phyloP scores from a whole-genome alignment of 768 basidiomycete genomes.

The Termitomyces sp. region DNA sequence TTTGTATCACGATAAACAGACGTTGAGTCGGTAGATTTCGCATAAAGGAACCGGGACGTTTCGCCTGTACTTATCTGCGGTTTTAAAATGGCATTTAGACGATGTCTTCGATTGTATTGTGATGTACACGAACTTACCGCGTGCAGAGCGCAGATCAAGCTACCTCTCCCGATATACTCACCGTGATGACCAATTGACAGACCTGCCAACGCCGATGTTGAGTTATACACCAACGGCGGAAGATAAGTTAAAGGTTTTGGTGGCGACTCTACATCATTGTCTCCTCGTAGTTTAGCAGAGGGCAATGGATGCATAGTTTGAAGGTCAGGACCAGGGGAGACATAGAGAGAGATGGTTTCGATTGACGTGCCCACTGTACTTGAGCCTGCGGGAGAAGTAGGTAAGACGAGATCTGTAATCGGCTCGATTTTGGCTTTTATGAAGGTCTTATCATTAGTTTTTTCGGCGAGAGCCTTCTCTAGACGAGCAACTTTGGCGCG shows the following conservation, averaged over 20 bases:
- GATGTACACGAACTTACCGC: slow-evolving; percentile 28
- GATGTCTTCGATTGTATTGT: neutral
- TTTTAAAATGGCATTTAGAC: neutral
- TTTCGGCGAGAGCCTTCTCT: slow-evolving; percentile 22
- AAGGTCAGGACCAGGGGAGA: slow-evolving; percentile 15
- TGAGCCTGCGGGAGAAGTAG: slow-evolving; percentile 18
- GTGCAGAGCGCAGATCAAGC: slow-evolving; percentile 43
- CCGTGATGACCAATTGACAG: slow-evolving; percentile 44
- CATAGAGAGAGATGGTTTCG: slow-evolving; percentile 16
- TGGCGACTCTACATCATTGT: slow-evolving; percentile 13
- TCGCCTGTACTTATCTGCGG: slow-evolving; percentile 33
- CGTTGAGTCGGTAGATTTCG: slow-evolving; percentile 37
- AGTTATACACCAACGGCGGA: slow-evolving; percentile 34
- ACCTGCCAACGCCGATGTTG: slow-evolving; percentile 39
- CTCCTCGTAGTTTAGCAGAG: neutral
- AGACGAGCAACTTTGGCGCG: slow-evolving; percentile 25
- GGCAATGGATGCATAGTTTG: neutral
- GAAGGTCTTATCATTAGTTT: slow-evolving; percentile 11
- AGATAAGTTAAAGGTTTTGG: slow-evolving; percentile 19
- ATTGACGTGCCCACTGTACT: slow-evolving; percentile 19
- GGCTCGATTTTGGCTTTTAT: slow-evolving; percentile 9
- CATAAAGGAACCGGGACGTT: slow-evolving; percentile 34
- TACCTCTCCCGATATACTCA: slow-evolving; percentile 48
- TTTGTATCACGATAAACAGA: slow-evolving; percentile 24
- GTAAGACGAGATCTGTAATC: slow-evolving; percentile 4